Evolutionary conservation across 441 rosid species (phyloP), one percentile per base, ranked within the genome.

Genomic region (Gossypium lobatum): DNA sequence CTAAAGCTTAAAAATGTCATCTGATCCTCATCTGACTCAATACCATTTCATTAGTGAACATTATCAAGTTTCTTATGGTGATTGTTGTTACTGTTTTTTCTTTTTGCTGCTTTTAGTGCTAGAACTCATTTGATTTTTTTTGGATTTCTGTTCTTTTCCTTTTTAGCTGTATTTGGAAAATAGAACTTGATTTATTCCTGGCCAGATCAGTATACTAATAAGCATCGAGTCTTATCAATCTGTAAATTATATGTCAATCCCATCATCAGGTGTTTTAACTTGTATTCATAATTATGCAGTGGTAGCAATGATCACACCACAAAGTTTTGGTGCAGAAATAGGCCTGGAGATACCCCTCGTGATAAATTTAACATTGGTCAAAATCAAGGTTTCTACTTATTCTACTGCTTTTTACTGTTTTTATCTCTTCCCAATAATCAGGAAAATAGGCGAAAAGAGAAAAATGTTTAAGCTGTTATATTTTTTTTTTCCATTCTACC

Each of bases 241-340:
- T 54, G 18, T 73, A 1, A 14, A 13, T 69, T 61, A 11, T 74
- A 52, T 46, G 3, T 73, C 60, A 74, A 52, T 53, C 42, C 58
- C 53, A 52, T 31, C 16, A 9, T 69, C 72, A 16, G 48, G 48
- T 4, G 0, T 28, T 31, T 81, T 64, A 80, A 58, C 60, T 50
- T 54, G 16, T 64, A 10, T 74, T 54, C n/a, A 74, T 78, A 73
- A 71, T 79, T 76, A 67, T 88, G 88, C 95, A 95, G 99, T 76
- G 99, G 99, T 77, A 91, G 99, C 93, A 86, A 89, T 76, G 99
- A 95, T 79, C 91, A 89, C 80, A 86, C 95, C 1, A 95, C 99
- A 71, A 95, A 91, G 84, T 95, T 95, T 80, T 93, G 99, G 99
- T 88, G 96, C 88, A 87, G 99, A 89, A 91, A 93, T 82, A 88